Conservation (phyloP, 164 flowering plant species). For the Vitis amurensis region DNA sequence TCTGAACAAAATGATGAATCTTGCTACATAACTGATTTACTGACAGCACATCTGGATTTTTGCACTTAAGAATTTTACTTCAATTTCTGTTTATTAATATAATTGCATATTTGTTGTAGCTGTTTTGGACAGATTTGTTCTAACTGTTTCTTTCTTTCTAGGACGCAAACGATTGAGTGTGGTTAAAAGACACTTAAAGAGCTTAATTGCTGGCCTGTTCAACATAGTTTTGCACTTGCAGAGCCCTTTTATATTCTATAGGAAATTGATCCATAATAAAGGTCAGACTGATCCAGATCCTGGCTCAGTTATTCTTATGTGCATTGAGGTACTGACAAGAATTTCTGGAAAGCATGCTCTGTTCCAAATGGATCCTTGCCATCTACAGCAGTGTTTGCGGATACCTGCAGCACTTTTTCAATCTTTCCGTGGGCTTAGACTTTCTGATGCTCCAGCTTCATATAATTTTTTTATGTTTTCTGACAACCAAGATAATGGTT, state of each 20-base stretch:
- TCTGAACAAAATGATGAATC: too few relatives aligned
- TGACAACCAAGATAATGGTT: conserved; percentile 7
- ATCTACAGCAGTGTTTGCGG: conserved; percentile 57
- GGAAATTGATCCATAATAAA: conserved; percentile 8
- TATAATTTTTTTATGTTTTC: conserved; percentile 11
- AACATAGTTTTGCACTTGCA: conserved; percentile 75
- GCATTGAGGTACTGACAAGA: conserved; percentile 68
- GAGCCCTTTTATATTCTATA: conserved; percentile 60
- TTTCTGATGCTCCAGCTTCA: conserved; percentile 17
- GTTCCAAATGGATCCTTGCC: conserved; percentile 56
- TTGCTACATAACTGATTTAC: too few relatives aligned
- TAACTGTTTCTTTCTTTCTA: conserved; percentile 29
- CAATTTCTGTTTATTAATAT: too few relatives aligned
- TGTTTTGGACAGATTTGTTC: conserved; percentile 1
- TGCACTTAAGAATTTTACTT: too few relatives aligned
- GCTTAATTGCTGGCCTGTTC: conserved; percentile 56
- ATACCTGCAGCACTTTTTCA: conserved; percentile 70
- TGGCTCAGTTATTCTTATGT: conserved; percentile 86
- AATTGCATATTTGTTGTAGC: too few relatives aligned
- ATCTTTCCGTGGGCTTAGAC: conserved; percentile 37
- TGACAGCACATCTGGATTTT: too few relatives aligned
- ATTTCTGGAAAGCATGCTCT: conserved; percentile 61
- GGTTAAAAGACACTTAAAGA: conserved; percentile 58
- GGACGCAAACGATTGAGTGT: conserved; percentile 59
- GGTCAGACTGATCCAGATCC: conserved; percentile 57